Evolutionary conservation across 352 stramenopile genomes (phyloP), one percentile per base, ranked within the genome.

Genomic region (Saprolegnia parasitica): DNA sequence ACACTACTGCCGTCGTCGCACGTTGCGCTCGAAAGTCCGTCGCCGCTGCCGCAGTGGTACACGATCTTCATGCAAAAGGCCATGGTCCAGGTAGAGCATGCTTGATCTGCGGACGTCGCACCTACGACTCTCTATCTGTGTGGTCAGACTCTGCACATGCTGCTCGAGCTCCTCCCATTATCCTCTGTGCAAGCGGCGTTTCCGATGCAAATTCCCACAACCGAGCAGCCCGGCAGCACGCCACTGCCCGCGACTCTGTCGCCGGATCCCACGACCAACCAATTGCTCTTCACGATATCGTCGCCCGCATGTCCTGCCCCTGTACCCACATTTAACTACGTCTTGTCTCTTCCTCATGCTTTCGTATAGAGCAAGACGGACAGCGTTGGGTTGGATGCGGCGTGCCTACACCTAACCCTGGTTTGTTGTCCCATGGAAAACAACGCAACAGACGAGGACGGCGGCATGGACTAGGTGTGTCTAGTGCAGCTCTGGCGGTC

Each of bases 71-170:
- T 67, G 60, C 60, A 67, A 18, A 56, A 46, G 20, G 18, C n/a
- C 8, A 15, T 67, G 35, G n/a, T 67, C 8, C 60, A 67, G 32
- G 60, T 67, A 65, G 47, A 2, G n/a, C n/a, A n/a, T n/a, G n/a
- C n/a, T n/a, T n/a, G n/a, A n/a, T n/a, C n/a, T n/a, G n/a, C n/a
- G n/a, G n/a, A n/a, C n/a, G n/a, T n/a, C n/a, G n/a, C n/a, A 58
- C 8, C 32, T 58, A 8, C 32, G 23, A 58, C 20, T 18, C 24
- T 16, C 11, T 24, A 42, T 20, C 13, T 55, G 15, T 23, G 61
- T 20, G 20, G 29, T 29, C 32, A 68, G 62, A 32, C 42, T 9
- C 42, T 58, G 23, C 26, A 55, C 32, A 61, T 68, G 46, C 46
- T 68, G 3, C 11, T 60, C 15, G 40, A 37, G 10, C 4, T 68